Conservation (phyloP, 257 asterid genomes). For the Rubia yunnanensis region DNA sequence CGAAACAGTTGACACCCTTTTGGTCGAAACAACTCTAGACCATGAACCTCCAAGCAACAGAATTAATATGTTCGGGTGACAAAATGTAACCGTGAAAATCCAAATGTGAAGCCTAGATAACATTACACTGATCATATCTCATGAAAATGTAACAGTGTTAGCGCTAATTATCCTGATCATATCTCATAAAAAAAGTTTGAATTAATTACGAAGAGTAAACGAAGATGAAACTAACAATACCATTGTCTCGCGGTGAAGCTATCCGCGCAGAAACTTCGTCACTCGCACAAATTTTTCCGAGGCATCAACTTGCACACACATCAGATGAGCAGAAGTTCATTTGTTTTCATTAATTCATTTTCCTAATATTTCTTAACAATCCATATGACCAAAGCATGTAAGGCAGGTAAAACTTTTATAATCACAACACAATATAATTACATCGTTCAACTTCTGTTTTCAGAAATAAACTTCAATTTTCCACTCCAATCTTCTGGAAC, state of each 20-base stretch:
- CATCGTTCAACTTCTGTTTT: no score
- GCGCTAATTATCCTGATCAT: no score
- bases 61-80: not conserved
- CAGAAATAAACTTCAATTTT: no score
- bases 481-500: no score
- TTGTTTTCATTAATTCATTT: not conserved
- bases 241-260: slow-evolving; percentile 89
- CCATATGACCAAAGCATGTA: not conserved
- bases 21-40: no score
- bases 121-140: not conserved
- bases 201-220: not conserved
- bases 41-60: not conserved
- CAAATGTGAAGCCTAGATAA: not conserved
- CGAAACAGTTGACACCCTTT: no score
- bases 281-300: slow-evolving; percentile 82
- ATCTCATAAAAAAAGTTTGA: no score
- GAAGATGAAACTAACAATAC: slow-evolving; percentile 18
- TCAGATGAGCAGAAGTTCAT: not conserved
- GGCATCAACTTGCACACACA: slow-evolving; percentile 69
- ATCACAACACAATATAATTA: not conserved
- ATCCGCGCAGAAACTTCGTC: slow-evolving; percentile 87
- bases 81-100: not conserved
- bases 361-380: no score
- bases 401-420: no score
- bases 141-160: not conserved